A percentile compares a stretch with the other conserved stretches of the same genome.
phyloP scores from a whole-genome alignment of 345 rosid species.

The Melaleuca alternifolia region DNA sequence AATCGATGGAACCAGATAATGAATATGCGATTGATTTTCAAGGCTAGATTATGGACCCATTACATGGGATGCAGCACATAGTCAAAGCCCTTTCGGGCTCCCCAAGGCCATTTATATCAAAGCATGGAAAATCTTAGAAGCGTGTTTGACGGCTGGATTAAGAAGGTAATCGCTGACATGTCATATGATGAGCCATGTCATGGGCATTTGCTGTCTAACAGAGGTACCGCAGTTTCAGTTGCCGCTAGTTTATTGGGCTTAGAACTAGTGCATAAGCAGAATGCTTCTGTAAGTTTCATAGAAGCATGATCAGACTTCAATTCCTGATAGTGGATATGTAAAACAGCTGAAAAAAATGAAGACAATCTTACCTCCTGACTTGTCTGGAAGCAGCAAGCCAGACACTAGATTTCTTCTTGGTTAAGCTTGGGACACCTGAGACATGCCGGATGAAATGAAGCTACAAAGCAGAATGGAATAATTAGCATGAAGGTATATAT shows the following conservation, averaged over 20 bases:
- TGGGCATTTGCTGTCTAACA: background rate
- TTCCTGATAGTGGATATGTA: background rate
- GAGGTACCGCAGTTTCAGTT: background rate
- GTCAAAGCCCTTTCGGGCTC: background rate
- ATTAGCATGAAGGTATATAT: background rate
- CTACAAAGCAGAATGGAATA: slow-evolving; percentile 17
- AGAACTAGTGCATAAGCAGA: background rate
- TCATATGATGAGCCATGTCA: background rate
- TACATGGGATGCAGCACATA: background rate
- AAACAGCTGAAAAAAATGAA: background rate
- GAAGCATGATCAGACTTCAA: background rate
- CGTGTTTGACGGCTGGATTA: background rate
- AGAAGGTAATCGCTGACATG: background rate
- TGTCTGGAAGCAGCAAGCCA: slow-evolving; percentile 15
- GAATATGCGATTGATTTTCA: background rate
- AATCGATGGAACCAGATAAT: background rate
- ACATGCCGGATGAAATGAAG: slow-evolving; percentile 66
- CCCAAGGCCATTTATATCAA: background rate
- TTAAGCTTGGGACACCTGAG: slow-evolving; percentile 24
- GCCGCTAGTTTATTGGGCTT: background rate
- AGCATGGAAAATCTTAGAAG: background rate
- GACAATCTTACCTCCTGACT: slow-evolving; percentile 29
- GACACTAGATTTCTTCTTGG: slow-evolving; percentile 24
- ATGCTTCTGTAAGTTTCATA: background rate
- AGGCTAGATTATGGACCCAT: background rate